Evolutionary conservation across 495 filamentous ascomycete genomes (phyloP).

Genomic region (Xylaria nigripes): DNA sequence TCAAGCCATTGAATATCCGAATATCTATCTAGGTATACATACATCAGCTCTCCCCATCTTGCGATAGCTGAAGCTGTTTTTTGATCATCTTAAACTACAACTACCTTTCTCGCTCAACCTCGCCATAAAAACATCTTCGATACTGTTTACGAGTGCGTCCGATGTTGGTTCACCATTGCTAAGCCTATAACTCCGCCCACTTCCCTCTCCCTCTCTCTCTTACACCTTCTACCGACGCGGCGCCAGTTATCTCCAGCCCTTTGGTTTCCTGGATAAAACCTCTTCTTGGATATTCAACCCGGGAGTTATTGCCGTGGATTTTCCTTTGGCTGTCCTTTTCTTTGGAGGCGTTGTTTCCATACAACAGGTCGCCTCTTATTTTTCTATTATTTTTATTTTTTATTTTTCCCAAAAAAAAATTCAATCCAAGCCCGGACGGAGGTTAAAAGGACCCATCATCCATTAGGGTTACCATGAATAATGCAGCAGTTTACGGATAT

Average conservation of each 20-base stretch:
- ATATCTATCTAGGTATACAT: conserved; percentile 35
- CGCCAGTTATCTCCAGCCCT: conserved; percentile 6
- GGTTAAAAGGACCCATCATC: conserved; percentile 27
- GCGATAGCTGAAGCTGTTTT: conserved; percentile 1
- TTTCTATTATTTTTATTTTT: conserved; percentile 24
- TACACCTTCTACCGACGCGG: conserved; percentile 9
- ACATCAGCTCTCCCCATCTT: conserved; percentile 26
- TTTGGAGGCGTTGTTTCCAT: conserved; percentile 19
- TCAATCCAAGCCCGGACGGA: conserved; percentile 10
- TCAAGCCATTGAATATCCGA: conserved; percentile 19
- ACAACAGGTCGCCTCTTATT: conserved; percentile 23
- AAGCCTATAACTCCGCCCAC: too few relatives aligned
- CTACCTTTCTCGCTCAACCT: conserved; percentile 15
- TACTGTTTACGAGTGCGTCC: conserved; percentile 1
- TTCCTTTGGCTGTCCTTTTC: conserved; percentile 14
- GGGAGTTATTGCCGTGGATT: conserved; percentile 27
- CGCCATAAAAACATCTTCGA: not conserved
- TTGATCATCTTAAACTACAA: conserved; percentile 12
- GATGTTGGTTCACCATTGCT: conserved; percentile 8
- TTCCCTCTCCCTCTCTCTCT: conserved; percentile 5
- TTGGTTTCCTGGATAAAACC: conserved; percentile 14
- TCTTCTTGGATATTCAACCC: conserved; percentile 15
- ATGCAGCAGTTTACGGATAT: conserved; percentile 46
- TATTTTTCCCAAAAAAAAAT: conserved; percentile 9
- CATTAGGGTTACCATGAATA: conserved; percentile 40